A percentile compares a stretch with the other conserved stretches of the same genome.
These are phyloP conservation scores for Tagetes patula DNA, from an alignment of 129 eudicot species.

Conservation along the genomic window DNA sequence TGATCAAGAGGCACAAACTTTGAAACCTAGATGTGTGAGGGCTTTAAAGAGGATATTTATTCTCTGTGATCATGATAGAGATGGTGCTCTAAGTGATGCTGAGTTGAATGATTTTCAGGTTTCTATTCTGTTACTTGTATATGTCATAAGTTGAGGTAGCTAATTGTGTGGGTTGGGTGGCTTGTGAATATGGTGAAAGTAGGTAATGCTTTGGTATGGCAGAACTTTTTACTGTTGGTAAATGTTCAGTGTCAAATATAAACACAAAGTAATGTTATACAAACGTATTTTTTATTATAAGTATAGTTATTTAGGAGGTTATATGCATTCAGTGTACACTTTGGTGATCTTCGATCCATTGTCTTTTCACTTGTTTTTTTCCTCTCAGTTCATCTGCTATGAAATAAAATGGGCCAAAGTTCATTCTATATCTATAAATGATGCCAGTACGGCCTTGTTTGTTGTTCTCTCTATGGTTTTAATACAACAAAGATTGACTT, in stretches of 20 bases:
- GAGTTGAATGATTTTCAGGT: slow-evolving; percentile 99
- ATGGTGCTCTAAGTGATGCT: slow-evolving; percentile 92
- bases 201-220: not conserved
- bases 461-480: slow-evolving; percentile 6
- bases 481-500: not conserved
- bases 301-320: not conserved
- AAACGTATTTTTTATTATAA: not conserved
- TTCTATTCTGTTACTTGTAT: slow-evolving; percentile 18
- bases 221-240: not conserved
- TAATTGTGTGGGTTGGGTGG: not conserved
- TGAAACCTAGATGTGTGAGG: slow-evolving; percentile 88
- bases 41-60: slow-evolving; percentile 92
- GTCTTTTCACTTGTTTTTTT: not conserved
- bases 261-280: not conserved
- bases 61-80: slow-evolving; percentile 87
- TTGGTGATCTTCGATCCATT: not conserved
- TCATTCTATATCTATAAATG: not conserved
- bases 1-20: slow-evolving; percentile 81
- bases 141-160: not conserved
- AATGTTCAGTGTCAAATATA: not conserved
- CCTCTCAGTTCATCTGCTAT: not conserved
- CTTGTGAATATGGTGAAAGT: not conserved
- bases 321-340: not conserved
- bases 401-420: not conserved
- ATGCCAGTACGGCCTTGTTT: not conserved